Base-by-base conservation (phyloP, 2,329 filamentous ascomycete species). In the Gyromitra esculenta region DNA sequence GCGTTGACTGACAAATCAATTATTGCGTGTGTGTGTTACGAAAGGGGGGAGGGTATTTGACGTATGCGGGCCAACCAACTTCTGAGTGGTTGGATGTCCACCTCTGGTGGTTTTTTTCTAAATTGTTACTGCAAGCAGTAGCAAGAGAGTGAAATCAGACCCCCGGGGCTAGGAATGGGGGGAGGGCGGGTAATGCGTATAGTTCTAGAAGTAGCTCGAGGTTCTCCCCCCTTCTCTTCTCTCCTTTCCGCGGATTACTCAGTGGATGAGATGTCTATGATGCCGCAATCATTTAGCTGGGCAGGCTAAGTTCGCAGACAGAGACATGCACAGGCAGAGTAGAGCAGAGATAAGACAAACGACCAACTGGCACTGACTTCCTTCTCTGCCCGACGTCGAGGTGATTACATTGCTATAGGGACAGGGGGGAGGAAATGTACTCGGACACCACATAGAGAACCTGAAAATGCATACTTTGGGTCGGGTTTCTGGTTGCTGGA, bases 211-310 rank as follows among this genome's bases (percentile, higher is more conserved):
- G 48, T 52, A 57, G 13, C 25, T 31, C 25, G 25, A 31, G 8
- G 13, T 57, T 57, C 54, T 57, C 1, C 8, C 31, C 25, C 13
- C 1, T 57, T 37, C 54, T 15, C 15, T 57, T 37, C 54, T 15
- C 15, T 45, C 5, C 5, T 57, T 57, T 57, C n/a, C 31, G 31
- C 11, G 15, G 25, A 37, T 37, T 57, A 57, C 54, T 57, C 54
- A 57, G 76, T 78, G 35, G 76, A 80, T 65, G 78, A 78, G 45
- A 76, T 57, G 71, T 70, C 79, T 13, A 76, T 69, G 6, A 76
- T 80, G 31, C 79, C 78, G 31, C 6, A 57, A 25, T 66, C 21
- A 43, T 37, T 18, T 11, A 15, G 15, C 43, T 9, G 15, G n/a
- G 15, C 8, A 54, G 18, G 25, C 25, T 31, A 4, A 4, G 25